Evolutionary conservation across 164 flowering plant genomes (phyloP), one percentile per base, ranked within the genome.

Genomic region (Platanus orientalis): DNA sequence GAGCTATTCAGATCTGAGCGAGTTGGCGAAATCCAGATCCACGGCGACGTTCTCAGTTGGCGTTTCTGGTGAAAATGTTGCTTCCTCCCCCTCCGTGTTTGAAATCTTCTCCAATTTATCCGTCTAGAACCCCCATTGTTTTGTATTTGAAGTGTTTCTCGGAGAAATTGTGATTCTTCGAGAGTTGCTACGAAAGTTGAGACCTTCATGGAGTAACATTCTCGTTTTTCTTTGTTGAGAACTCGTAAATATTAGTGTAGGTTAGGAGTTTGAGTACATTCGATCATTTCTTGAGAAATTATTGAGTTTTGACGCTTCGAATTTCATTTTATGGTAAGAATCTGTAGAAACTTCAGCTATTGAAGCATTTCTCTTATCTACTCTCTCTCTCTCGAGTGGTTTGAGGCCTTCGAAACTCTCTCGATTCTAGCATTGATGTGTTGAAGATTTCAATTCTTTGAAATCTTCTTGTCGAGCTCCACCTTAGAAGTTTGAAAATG

Each of bases 401-500:
- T 20, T 6, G 6, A 14, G 19, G 7, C 19, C 12, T 20, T 49
- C 25, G 26, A 49, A 20, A 11, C 53, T 49, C 53, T 20, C 47
- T 20, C 26, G 2, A 49, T 3, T 53, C 49, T 45, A 5, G 49
- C 49, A 16, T 45, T 19, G 32, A 26, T 14, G 56, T 12, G 27
- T 13, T 53, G 56, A 53, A 27, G n/a, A 11, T 26, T 24, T 53
- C 32, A 26, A 53, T 14, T 14, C 30, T 16, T 53, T 16, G 32
- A 26, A 53, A 34, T 26, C n/a, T 26, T 49, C 7, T 27, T 24
- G 49, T 52, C 11, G 55, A 24, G 11, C 30, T 25, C 14, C 16
- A 52, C 19, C 6, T 24, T 16, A 20, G 39, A 20, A 16, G 3
- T 34, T 13, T 19, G 53, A 81, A 64, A 42, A 87, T 84, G 92